Base-by-base conservation (phyloP, 2,329 filamentous ascomycete species). In the Chaetomiaceae sp. region DNA sequence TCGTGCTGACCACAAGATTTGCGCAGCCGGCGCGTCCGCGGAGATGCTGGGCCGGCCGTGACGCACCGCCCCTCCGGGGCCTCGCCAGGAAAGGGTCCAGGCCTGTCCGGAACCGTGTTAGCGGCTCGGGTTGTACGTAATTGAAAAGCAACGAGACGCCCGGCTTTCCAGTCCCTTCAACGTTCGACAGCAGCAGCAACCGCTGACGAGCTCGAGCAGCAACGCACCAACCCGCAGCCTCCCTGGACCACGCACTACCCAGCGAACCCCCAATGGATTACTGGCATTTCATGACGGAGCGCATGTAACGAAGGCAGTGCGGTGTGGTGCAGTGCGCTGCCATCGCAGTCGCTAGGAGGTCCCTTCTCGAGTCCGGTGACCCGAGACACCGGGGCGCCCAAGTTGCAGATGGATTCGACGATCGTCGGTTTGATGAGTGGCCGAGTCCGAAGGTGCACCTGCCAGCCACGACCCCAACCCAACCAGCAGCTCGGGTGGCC, bases 51-150 rank as follows among this genome's bases (percentile, higher is more conserved):
- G 45, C 35, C 14, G 18, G 41, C 42, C 33, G 49, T 54, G 49
- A 48, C 47, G 49, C 43, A 49, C 46, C 50, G 52, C 44, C 38
- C 40, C 34, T n/a, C 49, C 43, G 45, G 39, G 26, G 44, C 24
- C 35, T 47, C 43, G 51, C 44, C 48, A 49, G 45, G 43, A 51
- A 35, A 38, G 45, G 44, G 49, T 47, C 49, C 29, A 40, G 32
- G 45, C 50, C 43, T 47, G 38, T 20, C 48, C 47, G 41, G 42
- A 50, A 51, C 20, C 32, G 54, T 42, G 47, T 57, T 53, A 55
- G 53, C 50, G 50, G 53, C 43, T 38, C 41, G 46, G 44, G 52
- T 60, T 60, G 58, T 62, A 62, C 59, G 59, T 62, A 62, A 62
- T 60, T 53, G 56, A 60, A 60, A 60, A 53, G 49, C 37, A 30